A percentile compares a stretch with the other conserved stretches of the same genome.
phyloP scores from a whole-genome alignment of 371 early-diverging fungal genomes.

The Actinomucor elegans region DNA sequence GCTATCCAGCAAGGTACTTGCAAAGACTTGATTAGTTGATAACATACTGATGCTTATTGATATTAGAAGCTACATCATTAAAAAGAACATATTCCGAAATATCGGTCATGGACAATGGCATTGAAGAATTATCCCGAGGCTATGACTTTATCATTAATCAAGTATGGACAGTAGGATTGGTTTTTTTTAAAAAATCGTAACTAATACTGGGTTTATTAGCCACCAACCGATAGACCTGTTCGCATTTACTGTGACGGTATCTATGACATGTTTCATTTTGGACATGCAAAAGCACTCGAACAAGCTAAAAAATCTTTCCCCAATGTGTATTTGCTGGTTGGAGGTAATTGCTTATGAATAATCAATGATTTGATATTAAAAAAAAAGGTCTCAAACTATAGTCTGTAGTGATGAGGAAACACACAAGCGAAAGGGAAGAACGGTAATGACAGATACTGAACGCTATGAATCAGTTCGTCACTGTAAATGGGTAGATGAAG shows the following conservation, averaged over 20 bases:
- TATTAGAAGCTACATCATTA: too few species aligned
- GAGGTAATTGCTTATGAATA: constrained; percentile 53
- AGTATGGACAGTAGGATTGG: too few species aligned
- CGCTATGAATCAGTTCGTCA: constrained; percentile 86
- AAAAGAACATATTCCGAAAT: not conserved
- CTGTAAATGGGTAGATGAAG: constrained; percentile 95
- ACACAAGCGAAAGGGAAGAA: constrained; percentile 83
- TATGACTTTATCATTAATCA: constrained; percentile 24
- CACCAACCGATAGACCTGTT: constrained; percentile 75
- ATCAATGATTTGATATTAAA: not conserved
- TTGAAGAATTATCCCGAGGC: constrained; percentile 1
- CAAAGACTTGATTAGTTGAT: too few species aligned
- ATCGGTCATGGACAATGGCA: not conserved
- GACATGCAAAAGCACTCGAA: constrained; percentile 90
- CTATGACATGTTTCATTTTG: constrained; percentile 95
- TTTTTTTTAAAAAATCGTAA: too few species aligned
- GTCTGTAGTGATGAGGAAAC: constrained; percentile 84
- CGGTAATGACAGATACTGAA: constrained; percentile 84
- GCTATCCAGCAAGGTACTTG: too few species aligned
- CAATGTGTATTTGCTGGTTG: constrained; percentile 86
- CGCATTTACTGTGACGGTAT: constrained; percentile 93
- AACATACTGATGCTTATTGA: too few species aligned
- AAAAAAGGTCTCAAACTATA: too few species aligned
- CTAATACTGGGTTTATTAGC: too few species aligned
- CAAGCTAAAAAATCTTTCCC: constrained; percentile 95